phyloP scores from a whole-genome alignment of 805 yeast species.

The Ogataea ramenticola region DNA sequence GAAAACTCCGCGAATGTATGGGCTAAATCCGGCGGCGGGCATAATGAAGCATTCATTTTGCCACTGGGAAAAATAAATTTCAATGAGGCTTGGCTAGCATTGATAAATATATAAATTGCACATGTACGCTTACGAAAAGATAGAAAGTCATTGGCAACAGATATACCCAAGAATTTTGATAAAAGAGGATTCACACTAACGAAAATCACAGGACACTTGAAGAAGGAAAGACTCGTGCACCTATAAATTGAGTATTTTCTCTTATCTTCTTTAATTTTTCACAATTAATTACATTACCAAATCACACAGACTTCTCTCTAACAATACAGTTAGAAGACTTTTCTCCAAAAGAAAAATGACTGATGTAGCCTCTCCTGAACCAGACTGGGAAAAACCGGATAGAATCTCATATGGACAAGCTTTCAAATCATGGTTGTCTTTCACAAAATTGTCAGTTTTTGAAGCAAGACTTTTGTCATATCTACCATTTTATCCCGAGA shows the following conservation, averaged over 20 bases:
- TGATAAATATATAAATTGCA: not conserved
- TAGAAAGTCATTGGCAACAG: too few species aligned
- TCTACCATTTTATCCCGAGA: conserved; percentile 52
- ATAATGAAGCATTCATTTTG: too few species aligned
- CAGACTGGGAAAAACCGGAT: not conserved
- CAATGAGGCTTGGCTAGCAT: not conserved
- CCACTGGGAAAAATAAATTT: too few species aligned
- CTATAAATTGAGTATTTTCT: too few species aligned
- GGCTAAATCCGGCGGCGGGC: too few species aligned
- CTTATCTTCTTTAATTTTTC: not conserved
- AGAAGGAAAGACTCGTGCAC: too few species aligned
- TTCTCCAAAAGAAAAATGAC: not conserved
- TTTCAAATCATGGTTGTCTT: conserved; percentile 18
- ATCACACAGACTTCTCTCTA: too few species aligned
- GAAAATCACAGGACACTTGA: too few species aligned
- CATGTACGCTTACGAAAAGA: too few species aligned
- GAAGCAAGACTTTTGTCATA: conserved; percentile 42
- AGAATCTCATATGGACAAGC: conserved; percentile 13
- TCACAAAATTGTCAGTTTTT: conserved; percentile 15
- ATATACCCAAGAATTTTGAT: too few species aligned
- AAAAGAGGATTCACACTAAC: too few species aligned
- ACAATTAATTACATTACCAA: not conserved
- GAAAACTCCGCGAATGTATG: too few species aligned
- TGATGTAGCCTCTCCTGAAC: not conserved
- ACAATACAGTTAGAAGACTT: not conserved